Conservation (phyloP, 768 basidiomycete species). For the Cyathus striatus region DNA sequence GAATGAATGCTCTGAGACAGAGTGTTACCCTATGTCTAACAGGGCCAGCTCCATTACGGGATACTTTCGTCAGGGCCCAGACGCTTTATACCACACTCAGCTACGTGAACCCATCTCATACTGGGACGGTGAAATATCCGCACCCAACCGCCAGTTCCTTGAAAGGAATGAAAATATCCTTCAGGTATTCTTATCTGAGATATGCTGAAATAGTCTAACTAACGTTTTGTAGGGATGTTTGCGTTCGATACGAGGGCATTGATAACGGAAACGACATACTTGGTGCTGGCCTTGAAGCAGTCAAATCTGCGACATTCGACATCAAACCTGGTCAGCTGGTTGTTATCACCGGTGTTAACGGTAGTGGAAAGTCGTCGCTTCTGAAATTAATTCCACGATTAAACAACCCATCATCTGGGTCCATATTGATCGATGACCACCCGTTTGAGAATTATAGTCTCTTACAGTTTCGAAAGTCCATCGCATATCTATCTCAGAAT, state of each 20-base stretch:
- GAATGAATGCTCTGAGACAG: constrained; percentile 13
- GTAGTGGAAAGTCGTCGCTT: constrained; percentile 39
- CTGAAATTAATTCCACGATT: constrained; percentile 34
- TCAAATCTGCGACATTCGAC: constrained; percentile 28
- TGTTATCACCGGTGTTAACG: constrained; percentile 41
- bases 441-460: constrained; percentile 25
- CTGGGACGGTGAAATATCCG: constrained; percentile 5
- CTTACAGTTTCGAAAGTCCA: constrained; percentile 26
- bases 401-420: constrained; percentile 24
- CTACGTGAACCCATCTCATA: neutral
- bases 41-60: constrained; percentile 5
- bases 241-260: constrained; percentile 11
- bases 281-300: constrained; percentile 12
- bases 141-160: constrained; percentile 1
- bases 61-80: constrained; percentile 10
- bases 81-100: constrained; percentile 13
- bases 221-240: too few relatives aligned
- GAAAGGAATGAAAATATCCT: constrained; percentile 17
- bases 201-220: too few relatives aligned
- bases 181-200: too few relatives aligned
- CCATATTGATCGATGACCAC: constrained; percentile 33
- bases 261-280: too few relatives aligned
- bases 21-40: constrained; percentile 8
- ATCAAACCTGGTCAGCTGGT: constrained; percentile 37
- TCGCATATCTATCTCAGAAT: constrained; percentile 37